These are phyloP conservation scores for Aspergillus sp. DNA, from an alignment of 2,329 filamentous ascomycete genomes.

Conservation along the genomic window DNA sequence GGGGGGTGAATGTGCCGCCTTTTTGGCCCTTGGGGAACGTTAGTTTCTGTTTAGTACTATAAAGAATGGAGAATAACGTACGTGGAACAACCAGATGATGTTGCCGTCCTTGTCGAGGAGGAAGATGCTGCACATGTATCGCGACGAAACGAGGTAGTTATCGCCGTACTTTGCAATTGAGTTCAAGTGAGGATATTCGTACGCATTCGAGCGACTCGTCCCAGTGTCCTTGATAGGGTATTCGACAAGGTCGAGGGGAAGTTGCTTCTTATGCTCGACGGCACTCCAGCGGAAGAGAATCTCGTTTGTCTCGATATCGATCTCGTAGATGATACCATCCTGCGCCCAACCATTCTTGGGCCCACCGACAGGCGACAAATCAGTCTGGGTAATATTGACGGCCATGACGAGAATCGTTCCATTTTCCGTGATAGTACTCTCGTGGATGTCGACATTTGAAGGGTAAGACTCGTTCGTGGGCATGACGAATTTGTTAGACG, in stretches of 20 bases:
- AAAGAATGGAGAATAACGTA: conserved; percentile 4
- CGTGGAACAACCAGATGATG: conserved; percentile 28
- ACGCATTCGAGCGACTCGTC: conserved; percentile 18
- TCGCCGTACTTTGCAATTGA: conserved; percentile 24
- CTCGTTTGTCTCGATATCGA: conserved; percentile 27
- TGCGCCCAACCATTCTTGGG: conserved; percentile 25
- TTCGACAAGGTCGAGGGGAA: conserved; percentile 18
- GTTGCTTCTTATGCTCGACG: conserved; percentile 21
- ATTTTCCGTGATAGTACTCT: conserved; percentile 21
- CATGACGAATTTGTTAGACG: conserved; percentile 14
- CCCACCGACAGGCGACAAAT: conserved; percentile 23
- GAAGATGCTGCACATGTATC: conserved; percentile 25
- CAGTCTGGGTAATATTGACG: conserved; percentile 22
- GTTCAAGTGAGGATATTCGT: conserved; percentile 26
- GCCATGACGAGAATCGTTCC: conserved; percentile 24
- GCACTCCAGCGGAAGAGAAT: conserved; percentile 27
- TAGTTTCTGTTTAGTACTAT: neutral
- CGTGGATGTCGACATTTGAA: conserved; percentile 28
- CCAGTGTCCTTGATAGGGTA: conserved; percentile 15
- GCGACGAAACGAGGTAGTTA: conserved; percentile 21
- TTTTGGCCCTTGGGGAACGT: conserved; percentile 19
- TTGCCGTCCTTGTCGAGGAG: conserved; percentile 24
- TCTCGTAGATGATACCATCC: conserved; percentile 29
- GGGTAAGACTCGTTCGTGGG: conserved; percentile 6
- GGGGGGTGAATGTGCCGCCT: conserved; percentile 15